Percentiles rank a stretch among this genome's conserved stretches.
phyloP scores from a whole-genome alignment of 805 yeast species.

The Saccharomycopsis lassenensis region DNA sequence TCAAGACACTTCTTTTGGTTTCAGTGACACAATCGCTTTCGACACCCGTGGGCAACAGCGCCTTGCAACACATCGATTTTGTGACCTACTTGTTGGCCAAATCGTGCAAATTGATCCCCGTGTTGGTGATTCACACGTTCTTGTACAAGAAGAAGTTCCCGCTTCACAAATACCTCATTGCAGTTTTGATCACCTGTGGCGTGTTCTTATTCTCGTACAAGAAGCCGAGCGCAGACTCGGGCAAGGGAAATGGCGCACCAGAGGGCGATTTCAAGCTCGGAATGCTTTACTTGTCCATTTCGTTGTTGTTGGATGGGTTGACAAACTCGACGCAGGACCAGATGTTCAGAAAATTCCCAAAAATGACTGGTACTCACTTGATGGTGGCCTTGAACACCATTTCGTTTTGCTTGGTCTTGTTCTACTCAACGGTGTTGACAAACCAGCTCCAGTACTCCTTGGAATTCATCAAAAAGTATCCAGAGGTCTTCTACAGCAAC shows the following conservation, averaged over 20 bases:
- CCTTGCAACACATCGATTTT: constrained; percentile 76
- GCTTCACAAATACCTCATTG: constrained; percentile 65
- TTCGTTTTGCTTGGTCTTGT: constrained; percentile 35
- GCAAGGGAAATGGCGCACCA: constrained; percentile 21
- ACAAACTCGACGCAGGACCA: constrained; percentile 92
- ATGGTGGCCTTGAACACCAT: constrained; percentile 61
- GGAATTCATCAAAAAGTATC: constrained; percentile 39
- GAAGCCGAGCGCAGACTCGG: constrained; percentile 20
- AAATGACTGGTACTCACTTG: constrained; percentile 72
- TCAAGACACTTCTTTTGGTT: constrained; percentile 37
- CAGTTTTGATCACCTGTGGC: constrained; percentile 68
- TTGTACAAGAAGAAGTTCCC: constrained; percentile 68
- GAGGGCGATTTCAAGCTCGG: constrained; percentile 44
- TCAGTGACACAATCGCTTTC: constrained; percentile 71
- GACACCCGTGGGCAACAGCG: constrained; percentile 71
- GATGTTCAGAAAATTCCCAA: constrained; percentile 38
- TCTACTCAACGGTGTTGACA: constrained; percentile 36
- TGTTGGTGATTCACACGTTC: constrained; percentile 71
- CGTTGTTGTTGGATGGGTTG: constrained; percentile 79
- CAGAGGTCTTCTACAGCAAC: constrained; percentile 41
- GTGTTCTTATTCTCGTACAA: constrained; percentile 68
- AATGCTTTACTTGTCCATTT: constrained; percentile 40
- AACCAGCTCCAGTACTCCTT: constrained; percentile 41
- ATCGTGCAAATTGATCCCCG: constrained; percentile 89
- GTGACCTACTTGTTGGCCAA: constrained; percentile 79